phyloP scores from a whole-genome alignment of 352 stramenopile genomes.

The Globisporangium rhizosaccharum region DNA sequence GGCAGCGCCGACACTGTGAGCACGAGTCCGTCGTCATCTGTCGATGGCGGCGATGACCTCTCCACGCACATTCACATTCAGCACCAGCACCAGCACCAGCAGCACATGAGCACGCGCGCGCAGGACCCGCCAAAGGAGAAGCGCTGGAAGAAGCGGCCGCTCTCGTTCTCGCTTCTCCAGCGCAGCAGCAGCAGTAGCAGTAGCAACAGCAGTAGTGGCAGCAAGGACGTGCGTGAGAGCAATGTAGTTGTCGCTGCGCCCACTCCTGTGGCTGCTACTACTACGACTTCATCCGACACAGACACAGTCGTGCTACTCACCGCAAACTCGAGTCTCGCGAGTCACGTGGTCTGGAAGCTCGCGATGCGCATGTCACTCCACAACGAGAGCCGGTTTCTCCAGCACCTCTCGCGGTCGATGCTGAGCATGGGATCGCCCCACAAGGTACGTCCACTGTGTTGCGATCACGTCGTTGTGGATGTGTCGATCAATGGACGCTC shows the following conservation, averaged over 20 bases:
- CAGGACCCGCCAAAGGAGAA: not conserved
- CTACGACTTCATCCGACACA: not conserved
- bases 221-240: not conserved
- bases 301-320: constrained; percentile 9
- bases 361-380: constrained; percentile 61
- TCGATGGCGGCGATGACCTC: constrained; percentile 11
- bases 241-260: not conserved
- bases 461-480: not conserved
- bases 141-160: constrained; percentile 11
- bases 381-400: constrained; percentile 56
- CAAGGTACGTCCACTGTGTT: constrained; percentile 25
- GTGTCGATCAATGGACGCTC: not conserved
- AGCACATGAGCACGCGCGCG: constrained; percentile 1
- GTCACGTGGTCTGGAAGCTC: constrained; percentile 60
- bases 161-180: constrained; percentile 8
- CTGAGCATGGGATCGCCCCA: constrained; percentile 33
- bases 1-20: constrained; percentile 17
- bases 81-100: not conserved
- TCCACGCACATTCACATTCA: not conserved
- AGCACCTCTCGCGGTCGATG: constrained; percentile 69
- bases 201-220: not conserved
- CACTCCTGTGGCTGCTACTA: not conserved
- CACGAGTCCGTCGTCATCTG: constrained; percentile 14
- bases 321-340: constrained; percentile 22
- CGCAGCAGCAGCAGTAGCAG: constrained; percentile 3